A percentile compares a stretch with the other conserved stretches of the same genome.
These are phyloP conservation scores for Stentor coeruleus DNA, from an alignment of 73 alveolate species.

Conservation along the genomic window DNA sequence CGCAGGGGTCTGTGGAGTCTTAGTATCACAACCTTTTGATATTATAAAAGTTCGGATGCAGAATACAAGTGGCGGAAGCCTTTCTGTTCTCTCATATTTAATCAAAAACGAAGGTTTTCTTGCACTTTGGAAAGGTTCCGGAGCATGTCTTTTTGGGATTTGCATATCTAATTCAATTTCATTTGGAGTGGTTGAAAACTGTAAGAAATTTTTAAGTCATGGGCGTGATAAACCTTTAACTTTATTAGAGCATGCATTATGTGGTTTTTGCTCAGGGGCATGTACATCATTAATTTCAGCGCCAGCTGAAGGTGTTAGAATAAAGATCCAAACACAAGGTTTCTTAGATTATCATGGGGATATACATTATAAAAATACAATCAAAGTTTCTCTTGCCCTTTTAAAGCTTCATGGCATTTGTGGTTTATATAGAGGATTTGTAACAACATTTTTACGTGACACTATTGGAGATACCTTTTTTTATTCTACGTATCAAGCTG, in stretches of 20 bases:
- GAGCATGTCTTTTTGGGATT: constrained; percentile 24
- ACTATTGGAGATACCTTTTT: constrained; percentile 32
- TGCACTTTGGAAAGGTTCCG: constrained; percentile 49
- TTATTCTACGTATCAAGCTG: constrained; percentile 26
- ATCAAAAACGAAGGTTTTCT: constrained; percentile 40
- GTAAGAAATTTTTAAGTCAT: constrained; percentile 21
- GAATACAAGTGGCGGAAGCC: constrained; percentile 2
- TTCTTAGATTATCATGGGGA: neutral
- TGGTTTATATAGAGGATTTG: constrained; percentile 43
- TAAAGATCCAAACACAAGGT: constrained; percentile 25
- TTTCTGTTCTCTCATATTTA: constrained; percentile 24
- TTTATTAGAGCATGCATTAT: constrained; percentile 28
- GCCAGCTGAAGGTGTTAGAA: constrained; percentile 33
- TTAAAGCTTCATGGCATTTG: constrained; percentile 32
- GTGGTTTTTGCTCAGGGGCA: constrained; percentile 28
- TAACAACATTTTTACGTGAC: constrained; percentile 38
- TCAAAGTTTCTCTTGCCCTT: constrained; percentile 28
- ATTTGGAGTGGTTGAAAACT: constrained; percentile 26
- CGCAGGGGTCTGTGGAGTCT: constrained; percentile 34
- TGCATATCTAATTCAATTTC: constrained; percentile 21
- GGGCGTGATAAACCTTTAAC: constrained; percentile 30
- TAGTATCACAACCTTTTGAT: constrained; percentile 49
- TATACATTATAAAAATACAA: constrained; percentile 6
- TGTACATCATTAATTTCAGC: constrained; percentile 21
- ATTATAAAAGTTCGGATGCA: constrained; percentile 43